Conservation (phyloP, 768 basidiomycete genomes). For the Dacryopinax spathularia region DNA sequence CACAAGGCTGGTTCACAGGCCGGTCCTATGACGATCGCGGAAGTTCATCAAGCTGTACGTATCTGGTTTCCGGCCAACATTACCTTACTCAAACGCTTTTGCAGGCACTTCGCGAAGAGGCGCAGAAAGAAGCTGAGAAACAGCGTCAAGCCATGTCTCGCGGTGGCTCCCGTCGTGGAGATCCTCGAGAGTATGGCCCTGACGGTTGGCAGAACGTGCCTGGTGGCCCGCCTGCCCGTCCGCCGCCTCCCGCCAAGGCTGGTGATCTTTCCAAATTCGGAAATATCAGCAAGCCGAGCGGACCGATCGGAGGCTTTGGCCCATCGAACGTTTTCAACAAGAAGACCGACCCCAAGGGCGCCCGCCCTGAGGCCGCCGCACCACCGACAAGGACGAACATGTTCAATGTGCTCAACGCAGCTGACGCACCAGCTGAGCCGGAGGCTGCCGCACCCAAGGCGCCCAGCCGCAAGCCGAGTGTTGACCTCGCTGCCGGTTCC, state of each 20-base stretch:
- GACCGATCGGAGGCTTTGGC: slow-evolving; percentile 58
- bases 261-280: slow-evolving; percentile 81
- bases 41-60: slow-evolving; percentile 73
- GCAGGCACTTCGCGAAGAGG: slow-evolving; percentile 63
- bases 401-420: slow-evolving; percentile 73
- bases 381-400: slow-evolving; percentile 41
- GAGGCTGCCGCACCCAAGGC: slow-evolving; percentile 31
- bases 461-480: slow-evolving; percentile 37
- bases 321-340: slow-evolving; percentile 71
- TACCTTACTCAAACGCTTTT: background rate
- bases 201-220: slow-evolving; percentile 81
- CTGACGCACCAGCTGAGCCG: slow-evolving; percentile 28
- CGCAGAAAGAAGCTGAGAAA: slow-evolving; percentile 42
- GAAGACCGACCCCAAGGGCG: slow-evolving; percentile 50
- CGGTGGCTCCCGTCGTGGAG: slow-evolving; percentile 78
- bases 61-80: background rate
- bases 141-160: slow-evolving; percentile 71
- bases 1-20: slow-evolving; percentile 47
- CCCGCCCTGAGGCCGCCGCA: slow-evolving; percentile 54
- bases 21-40: slow-evolving; percentile 69
- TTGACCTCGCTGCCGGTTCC: slow-evolving; percentile 36
- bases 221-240: slow-evolving; percentile 26
- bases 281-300: slow-evolving; percentile 55
- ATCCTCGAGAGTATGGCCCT: slow-evolving; percentile 50
- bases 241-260: slow-evolving; percentile 56